Conservation (phyloP, 495 filamentous ascomycete genomes). For the Cladorrhinum samala region DNA sequence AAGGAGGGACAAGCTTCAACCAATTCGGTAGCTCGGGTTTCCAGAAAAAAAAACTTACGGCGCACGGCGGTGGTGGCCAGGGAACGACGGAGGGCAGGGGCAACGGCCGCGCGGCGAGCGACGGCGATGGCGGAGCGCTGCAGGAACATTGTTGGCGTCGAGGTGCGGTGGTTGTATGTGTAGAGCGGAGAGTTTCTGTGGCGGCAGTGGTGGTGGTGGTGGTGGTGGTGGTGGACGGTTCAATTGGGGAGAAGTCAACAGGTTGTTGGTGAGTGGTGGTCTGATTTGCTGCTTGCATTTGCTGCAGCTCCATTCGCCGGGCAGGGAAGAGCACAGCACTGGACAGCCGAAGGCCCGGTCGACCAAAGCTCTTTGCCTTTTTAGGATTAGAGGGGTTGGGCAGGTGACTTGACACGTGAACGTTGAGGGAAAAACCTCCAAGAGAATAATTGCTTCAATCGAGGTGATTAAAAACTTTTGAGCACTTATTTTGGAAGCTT, state of each 20-base stretch:
- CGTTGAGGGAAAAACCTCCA: background rate
- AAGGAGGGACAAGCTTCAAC: no score
- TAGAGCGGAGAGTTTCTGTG: slow-evolving; percentile 2
- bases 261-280: slow-evolving; percentile 20
- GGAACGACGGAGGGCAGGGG: slow-evolving; percentile 52
- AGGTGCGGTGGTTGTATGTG: slow-evolving; percentile 23
- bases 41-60: slow-evolving; percentile 41
- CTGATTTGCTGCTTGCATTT: slow-evolving; percentile 18
- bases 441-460: background rate
- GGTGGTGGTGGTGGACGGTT: no score
- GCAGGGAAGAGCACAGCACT: slow-evolving; percentile 6
- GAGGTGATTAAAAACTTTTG: background rate
- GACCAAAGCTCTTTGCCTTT: slow-evolving; percentile 14
- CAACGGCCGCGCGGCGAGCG: slow-evolving; percentile 61
- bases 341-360: background rate
- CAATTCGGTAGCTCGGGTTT: no score
- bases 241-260: slow-evolving; percentile 14
- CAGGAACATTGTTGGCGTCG: slow-evolving; percentile 61
- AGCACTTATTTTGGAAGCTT: background rate
- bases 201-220: slow-evolving; percentile 7
- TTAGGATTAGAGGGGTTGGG: slow-evolving; percentile 9
- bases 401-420: slow-evolving; percentile 24
- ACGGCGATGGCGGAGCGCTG: slow-evolving; percentile 70
- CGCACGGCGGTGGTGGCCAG: slow-evolving; percentile 53
- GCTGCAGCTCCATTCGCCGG: slow-evolving; percentile 6